These are phyloP conservation scores for Usnea hakonensis DNA, from an alignment of 495 filamentous ascomycete species.

Conservation along the genomic window DNA sequence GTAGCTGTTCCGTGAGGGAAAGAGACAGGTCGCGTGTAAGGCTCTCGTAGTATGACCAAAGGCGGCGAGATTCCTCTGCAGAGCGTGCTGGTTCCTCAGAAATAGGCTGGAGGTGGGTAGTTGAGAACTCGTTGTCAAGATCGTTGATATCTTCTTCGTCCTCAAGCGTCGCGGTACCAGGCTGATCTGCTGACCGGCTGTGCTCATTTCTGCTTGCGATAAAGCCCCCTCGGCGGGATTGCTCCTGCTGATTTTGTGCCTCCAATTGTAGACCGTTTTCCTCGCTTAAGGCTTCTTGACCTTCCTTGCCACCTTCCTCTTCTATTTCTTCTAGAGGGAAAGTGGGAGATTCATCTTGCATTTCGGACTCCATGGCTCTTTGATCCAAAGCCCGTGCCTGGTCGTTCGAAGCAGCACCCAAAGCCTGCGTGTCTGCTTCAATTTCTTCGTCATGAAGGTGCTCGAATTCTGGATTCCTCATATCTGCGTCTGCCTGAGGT, in stretches of 20 bases:
- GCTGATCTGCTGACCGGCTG: not conserved
- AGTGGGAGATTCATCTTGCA: constrained; percentile 46
- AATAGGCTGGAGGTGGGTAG: constrained; percentile 55
- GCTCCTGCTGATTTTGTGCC: constrained; percentile 37
- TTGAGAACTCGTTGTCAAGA: constrained; percentile 65
- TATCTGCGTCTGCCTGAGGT: constrained; percentile 50
- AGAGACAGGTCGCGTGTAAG: constrained; percentile 79
- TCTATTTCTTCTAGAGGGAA: constrained; percentile 53
- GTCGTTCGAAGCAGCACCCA: constrained; percentile 82
- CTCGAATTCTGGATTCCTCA: constrained; percentile 72
- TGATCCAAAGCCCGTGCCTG: constrained; percentile 74
- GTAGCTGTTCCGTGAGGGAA: constrained; percentile 82
- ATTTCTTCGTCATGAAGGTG: constrained; percentile 79
- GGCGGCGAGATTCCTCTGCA: constrained; percentile 56
- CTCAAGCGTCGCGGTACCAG: not conserved
- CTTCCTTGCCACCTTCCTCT: constrained; percentile 42
- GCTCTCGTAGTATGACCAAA: constrained; percentile 80
- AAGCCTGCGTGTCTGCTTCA: constrained; percentile 75
- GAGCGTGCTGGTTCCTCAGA: constrained; percentile 37
- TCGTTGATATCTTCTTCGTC: constrained; percentile 56
- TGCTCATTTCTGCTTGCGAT: constrained; percentile 18
- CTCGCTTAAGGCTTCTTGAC: constrained; percentile 41
- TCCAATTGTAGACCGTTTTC: constrained; percentile 31
- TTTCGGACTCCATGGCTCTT: constrained; percentile 71
- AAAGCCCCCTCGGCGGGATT: constrained; percentile 31